Conservation (phyloP, 352 stramenopile genomes). For the Pythium aristosporum region DNA sequence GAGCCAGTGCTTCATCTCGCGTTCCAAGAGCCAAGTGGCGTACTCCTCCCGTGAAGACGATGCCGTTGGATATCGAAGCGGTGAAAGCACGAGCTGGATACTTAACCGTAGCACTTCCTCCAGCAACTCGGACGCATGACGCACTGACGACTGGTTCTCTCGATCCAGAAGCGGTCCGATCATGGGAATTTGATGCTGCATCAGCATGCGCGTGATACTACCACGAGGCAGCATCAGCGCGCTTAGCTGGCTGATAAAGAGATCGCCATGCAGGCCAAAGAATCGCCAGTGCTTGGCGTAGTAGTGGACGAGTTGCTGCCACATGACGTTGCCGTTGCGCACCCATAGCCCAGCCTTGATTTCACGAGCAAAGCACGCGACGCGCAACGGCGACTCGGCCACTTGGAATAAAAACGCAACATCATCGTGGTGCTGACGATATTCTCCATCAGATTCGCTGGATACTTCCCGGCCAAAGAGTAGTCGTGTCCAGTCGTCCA, state of each 20-base stretch:
- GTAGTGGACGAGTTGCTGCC: conserved; percentile 79
- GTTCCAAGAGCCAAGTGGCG: conserved; percentile 50
- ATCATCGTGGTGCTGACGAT: conserved; percentile 27
- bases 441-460: background rate
- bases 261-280: conserved; percentile 68
- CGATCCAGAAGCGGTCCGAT: conserved; percentile 20
- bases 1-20: conserved; percentile 79
- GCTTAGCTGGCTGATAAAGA: conserved; percentile 67
- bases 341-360: conserved; percentile 80
- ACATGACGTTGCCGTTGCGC: conserved; percentile 78
- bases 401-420: conserved; percentile 48
- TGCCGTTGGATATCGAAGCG: conserved; percentile 38
- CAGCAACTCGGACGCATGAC: conserved; percentile 50
- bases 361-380: conserved; percentile 62
- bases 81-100: conserved; percentile 57
- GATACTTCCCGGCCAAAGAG: conserved; percentile 23
- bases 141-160: conserved; percentile 26
- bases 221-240: conserved; percentile 50
- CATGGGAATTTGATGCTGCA: conserved; percentile 46
- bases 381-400: conserved; percentile 52
- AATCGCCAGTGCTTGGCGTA: conserved; percentile 82
- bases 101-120: conserved; percentile 67
- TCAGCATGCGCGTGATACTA: conserved; percentile 54
- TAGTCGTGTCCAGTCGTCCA: conserved; percentile 48
- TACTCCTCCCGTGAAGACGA: conserved; percentile 22